These are phyloP conservation scores for Microdochium bolleyi DNA, from an alignment of 2,329 filamentous ascomycete species.

Conservation along the genomic window DNA sequence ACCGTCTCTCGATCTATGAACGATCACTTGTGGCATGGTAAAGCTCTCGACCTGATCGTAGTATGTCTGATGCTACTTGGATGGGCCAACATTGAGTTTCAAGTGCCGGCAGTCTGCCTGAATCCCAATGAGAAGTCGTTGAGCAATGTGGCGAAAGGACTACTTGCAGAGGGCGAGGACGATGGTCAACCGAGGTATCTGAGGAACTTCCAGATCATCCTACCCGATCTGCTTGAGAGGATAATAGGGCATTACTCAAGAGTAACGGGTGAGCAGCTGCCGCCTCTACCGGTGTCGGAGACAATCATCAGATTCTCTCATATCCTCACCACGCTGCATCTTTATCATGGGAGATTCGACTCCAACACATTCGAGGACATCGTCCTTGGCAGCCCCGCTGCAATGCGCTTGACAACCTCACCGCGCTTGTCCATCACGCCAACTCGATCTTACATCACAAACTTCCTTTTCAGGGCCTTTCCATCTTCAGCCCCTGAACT, in stretches of 20 bases:
- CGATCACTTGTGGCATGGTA: conserved; percentile 96
- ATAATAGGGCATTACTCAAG: conserved; percentile 68
- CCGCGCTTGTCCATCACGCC: conserved; percentile 49
- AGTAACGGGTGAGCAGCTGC: conserved; percentile 62
- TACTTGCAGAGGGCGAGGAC: conserved; percentile 29
- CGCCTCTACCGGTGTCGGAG: conserved; percentile 64
- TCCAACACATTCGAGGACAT: conserved; percentile 55
- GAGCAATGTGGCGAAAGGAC: conserved; percentile 21
- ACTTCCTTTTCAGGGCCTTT: conserved; percentile 60
- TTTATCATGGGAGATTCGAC: conserved; percentile 55
- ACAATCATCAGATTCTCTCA: conserved; percentile 67
- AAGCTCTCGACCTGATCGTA: conserved; percentile 82
- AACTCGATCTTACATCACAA: conserved; percentile 55
- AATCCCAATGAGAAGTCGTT: conserved; percentile 39
- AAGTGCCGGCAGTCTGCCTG: conserved; percentile 53
- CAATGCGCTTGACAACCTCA: conserved; percentile 39
- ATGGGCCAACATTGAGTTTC: conserved; percentile 79
- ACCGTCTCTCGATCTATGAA: conserved; percentile 69
- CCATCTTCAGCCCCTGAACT: conserved; percentile 58
- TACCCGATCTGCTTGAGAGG: conserved; percentile 69
- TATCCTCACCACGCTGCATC: conserved; percentile 58
- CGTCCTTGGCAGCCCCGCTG: conserved; percentile 51
- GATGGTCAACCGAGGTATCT: conserved; percentile 42
- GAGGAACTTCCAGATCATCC: conserved; percentile 44
- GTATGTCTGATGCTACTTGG: conserved; percentile 76